These are phyloP conservation scores for Trichophyton equinum DNA, from an alignment of 2,329 filamentous ascomycete species.

Conservation along the genomic window DNA sequence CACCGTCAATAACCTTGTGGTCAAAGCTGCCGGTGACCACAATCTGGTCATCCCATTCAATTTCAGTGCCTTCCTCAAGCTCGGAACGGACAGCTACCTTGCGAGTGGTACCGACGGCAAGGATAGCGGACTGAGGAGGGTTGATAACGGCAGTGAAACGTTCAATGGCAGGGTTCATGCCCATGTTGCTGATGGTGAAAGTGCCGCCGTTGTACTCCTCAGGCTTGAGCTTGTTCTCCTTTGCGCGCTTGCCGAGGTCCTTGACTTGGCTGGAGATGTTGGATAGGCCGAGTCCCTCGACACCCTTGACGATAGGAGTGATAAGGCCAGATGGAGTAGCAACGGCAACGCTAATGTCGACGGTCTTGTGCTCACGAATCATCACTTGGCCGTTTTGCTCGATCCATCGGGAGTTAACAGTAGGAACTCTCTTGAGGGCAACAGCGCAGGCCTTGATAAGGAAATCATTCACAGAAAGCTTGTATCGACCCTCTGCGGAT, in stretches of 20 bases:
- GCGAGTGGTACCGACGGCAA: constrained; percentile 86
- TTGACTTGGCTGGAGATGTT: constrained; percentile 83
- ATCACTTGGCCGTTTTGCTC: constrained; percentile 60
- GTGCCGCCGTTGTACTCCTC: constrained; percentile 98
- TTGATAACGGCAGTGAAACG: constrained; percentile 98
- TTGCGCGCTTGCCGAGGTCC: constrained; percentile 89
- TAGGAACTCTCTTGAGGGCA: constrained; percentile 84
- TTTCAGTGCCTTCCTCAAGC: constrained; percentile 64
- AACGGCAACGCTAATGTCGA: constrained; percentile 92
- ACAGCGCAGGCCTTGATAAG: constrained; percentile 88
- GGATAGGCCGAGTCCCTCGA: constrained; percentile 74
- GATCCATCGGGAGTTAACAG: constrained; percentile 89
- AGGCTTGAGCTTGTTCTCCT: constrained; percentile 96
- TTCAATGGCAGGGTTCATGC: constrained; percentile 95
- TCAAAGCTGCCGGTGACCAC: constrained; percentile 91
- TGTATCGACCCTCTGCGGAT: constrained; percentile 83
- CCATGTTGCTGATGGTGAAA: constrained; percentile 99
- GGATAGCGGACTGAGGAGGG: constrained; percentile 89
- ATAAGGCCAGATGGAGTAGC: constrained; percentile 88
- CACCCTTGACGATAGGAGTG: constrained; percentile 90
- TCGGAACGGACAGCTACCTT: constrained; percentile 87
- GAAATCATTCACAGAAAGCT: constrained; percentile 99
- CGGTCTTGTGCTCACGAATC: constrained; percentile 85
- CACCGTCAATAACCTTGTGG: constrained; percentile 97
- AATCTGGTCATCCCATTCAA: constrained; percentile 97